Conservation (phyloP, 2,329 filamentous ascomycete species). For the Penicillium sp. region DNA sequence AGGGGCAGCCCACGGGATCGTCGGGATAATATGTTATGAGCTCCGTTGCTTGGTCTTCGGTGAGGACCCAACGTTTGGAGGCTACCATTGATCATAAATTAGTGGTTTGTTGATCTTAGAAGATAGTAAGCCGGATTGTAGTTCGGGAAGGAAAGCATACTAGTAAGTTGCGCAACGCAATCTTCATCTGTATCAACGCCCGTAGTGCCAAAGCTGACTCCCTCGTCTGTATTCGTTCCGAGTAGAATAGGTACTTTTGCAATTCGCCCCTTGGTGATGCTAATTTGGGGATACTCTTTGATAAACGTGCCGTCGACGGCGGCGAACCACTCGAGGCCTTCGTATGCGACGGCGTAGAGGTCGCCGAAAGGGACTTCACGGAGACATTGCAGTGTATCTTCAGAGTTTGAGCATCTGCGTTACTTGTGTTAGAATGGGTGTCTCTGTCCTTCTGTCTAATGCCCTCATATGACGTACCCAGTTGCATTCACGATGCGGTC, state of each 20-base stretch:
- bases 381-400: constrained; percentile 36
- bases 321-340: constrained; percentile 42
- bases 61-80: constrained; percentile 37
- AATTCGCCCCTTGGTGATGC: constrained; percentile 62
- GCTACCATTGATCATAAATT: constrained; percentile 23
- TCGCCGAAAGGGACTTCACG: constrained; percentile 32
- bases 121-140: constrained; percentile 23
- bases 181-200: constrained; percentile 60
- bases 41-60: constrained; percentile 33
- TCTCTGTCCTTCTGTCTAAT: not conserved
- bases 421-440: constrained; percentile 1
- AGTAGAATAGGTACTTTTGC: constrained; percentile 66
- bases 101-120: constrained; percentile 4
- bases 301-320: constrained; percentile 63
- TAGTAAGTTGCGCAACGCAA: constrained; percentile 46
- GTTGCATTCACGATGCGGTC: constrained; percentile 34
- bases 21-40: constrained; percentile 59
- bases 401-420: constrained; percentile 30
- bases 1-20: constrained; percentile 55
- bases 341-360: constrained; percentile 31
- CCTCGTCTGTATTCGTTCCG: constrained; percentile 71
- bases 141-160: constrained; percentile 18
- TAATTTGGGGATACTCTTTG: constrained; percentile 56
- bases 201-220: constrained; percentile 58
- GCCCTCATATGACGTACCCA: constrained; percentile 22